phyloP scores from a whole-genome alignment of 805 yeast genomes.

The Saccharomyces paradoxus region DNA sequence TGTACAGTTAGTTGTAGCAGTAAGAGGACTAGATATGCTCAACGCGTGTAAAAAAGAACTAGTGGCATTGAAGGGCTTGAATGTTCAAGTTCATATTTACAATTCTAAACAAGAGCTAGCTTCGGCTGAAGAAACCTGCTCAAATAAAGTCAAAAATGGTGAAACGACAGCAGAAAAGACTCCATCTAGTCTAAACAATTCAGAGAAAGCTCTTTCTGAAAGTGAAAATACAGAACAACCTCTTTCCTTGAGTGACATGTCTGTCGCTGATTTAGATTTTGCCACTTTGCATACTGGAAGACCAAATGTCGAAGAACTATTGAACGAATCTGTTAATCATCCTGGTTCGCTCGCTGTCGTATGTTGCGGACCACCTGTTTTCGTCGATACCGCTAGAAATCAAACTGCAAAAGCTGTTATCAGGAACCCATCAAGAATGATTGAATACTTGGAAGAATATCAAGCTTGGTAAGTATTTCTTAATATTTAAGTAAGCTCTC shows the following conservation, averaged over 20 bases:
- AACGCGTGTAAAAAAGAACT: constrained; percentile 15
- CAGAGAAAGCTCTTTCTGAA: neutral
- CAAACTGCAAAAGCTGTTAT: constrained; percentile 36
- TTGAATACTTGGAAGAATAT: constrained; percentile 67
- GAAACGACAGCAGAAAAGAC: neutral
- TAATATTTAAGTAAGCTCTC: neutral
- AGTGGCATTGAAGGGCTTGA: constrained; percentile 7
- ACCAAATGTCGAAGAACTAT: constrained; percentile 37
- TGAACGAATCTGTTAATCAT: constrained; percentile 32
- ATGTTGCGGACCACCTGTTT: constrained; percentile 53
- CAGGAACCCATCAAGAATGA: constrained; percentile 36
- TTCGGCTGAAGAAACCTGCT: neutral
- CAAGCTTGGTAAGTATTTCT: constrained; percentile 50
- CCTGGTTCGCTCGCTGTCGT: constrained; percentile 42
- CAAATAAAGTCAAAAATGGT: constrained; percentile 1
- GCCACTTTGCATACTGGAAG: constrained; percentile 37
- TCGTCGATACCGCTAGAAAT: constrained; percentile 51
- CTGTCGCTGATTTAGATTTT: constrained; percentile 11
- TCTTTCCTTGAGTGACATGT: neutral
- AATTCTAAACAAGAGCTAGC: constrained; percentile 7
- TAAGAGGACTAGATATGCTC: constrained; percentile 14
- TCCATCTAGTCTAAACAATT: neutral
- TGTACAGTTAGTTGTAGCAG: constrained; percentile 12
- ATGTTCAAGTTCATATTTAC: constrained; percentile 14
- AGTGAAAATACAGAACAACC: neutral